Percentiles rank a stretch among this genome's conserved stretches.
These are phyloP conservation scores for Yamagishiella unicocca DNA, from an alignment of 139 green algal species.

Conservation along the genomic window DNA sequence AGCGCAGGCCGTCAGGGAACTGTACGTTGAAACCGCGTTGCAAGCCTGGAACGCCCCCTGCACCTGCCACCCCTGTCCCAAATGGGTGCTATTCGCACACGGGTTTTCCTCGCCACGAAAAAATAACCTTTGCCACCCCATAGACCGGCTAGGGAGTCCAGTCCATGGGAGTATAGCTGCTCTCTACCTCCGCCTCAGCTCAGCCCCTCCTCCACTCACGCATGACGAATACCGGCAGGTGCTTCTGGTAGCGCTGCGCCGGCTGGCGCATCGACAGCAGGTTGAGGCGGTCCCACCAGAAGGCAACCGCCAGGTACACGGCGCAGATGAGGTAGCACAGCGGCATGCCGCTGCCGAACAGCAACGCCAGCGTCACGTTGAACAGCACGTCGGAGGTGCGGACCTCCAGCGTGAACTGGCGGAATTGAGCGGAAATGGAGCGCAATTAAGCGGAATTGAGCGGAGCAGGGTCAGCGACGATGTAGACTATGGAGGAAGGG, in stretches of 20 bases:
- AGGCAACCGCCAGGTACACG: conserved; percentile 26
- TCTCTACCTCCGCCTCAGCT: neutral
- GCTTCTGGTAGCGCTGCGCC: conserved; percentile 51
- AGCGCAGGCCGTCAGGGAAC: no score
- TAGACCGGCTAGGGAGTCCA: no score
- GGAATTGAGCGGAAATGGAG: neutral
- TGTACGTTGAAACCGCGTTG: no score
- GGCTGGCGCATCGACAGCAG: conserved; percentile 40
- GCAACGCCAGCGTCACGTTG: conserved; percentile 56
- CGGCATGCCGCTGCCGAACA: conserved; percentile 68
- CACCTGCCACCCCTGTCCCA: no score
- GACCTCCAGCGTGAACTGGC: conserved; percentile 59
- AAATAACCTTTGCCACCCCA: no score
- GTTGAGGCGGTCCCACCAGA: conserved; percentile 45
- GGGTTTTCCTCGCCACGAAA: no score
- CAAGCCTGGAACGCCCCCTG: no score
- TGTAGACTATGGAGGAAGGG: neutral
- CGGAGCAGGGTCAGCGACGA: neutral
- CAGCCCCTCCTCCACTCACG: conserved; percentile 37
- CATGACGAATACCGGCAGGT: conserved; percentile 54
- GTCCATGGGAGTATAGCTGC: no score
- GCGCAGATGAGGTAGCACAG: conserved; percentile 51
- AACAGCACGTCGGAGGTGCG: conserved; percentile 65
- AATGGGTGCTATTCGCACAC: no score
- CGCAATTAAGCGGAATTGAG: neutral